Percentiles rank a stretch among this genome's conserved stretches.
These are phyloP conservation scores for Colletotrichum sp. DNA, from an alignment of 2,329 filamentous ascomycete genomes.

Conservation along the genomic window DNA sequence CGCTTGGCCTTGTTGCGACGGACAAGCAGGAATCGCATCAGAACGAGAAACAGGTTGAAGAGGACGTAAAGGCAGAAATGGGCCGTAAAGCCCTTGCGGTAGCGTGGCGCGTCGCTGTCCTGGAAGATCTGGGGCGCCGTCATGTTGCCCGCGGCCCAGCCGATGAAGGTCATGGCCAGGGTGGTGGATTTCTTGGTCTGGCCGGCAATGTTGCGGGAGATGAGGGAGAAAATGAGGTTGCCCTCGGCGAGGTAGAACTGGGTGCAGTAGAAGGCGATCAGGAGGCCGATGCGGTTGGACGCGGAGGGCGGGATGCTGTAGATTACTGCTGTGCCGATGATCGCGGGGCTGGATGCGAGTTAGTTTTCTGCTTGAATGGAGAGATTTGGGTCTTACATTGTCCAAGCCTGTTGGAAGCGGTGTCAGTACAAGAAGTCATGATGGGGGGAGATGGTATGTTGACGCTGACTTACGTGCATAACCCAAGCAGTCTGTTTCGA, in stretches of 20 bases:
- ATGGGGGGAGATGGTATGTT: conserved; percentile 38
- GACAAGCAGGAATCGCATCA: conserved; percentile 27
- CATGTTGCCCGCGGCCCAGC: conserved; percentile 58
- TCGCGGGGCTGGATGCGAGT: not conserved
- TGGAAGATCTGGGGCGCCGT: conserved; percentile 70
- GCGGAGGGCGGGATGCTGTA: conserved; percentile 35
- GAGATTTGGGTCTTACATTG: not conserved
- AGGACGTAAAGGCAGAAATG: conserved; percentile 39
- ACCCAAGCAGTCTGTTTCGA: conserved; percentile 59
- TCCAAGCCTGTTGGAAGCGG: conserved; percentile 53
- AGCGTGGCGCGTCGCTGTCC: conserved; percentile 60
- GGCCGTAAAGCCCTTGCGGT: conserved; percentile 43
- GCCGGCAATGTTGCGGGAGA: conserved; percentile 71
- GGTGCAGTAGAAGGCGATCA: conserved; percentile 48
- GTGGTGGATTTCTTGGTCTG: conserved; percentile 72
- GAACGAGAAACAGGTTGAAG: conserved; percentile 32
- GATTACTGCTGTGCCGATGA: conserved; percentile 44
- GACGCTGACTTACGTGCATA: not conserved
- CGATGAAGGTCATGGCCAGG: conserved; percentile 43
- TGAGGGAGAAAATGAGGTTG: conserved; percentile 68
- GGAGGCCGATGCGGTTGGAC: conserved; percentile 38
- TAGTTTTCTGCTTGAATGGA: not conserved
- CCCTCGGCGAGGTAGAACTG: conserved; percentile 46
- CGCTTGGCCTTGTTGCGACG: conserved; percentile 26
- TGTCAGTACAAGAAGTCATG: conserved; percentile 49